These are phyloP conservation scores for Coffea canephora DNA, from an alignment of 257 asterid species.

Conservation along the genomic window DNA sequence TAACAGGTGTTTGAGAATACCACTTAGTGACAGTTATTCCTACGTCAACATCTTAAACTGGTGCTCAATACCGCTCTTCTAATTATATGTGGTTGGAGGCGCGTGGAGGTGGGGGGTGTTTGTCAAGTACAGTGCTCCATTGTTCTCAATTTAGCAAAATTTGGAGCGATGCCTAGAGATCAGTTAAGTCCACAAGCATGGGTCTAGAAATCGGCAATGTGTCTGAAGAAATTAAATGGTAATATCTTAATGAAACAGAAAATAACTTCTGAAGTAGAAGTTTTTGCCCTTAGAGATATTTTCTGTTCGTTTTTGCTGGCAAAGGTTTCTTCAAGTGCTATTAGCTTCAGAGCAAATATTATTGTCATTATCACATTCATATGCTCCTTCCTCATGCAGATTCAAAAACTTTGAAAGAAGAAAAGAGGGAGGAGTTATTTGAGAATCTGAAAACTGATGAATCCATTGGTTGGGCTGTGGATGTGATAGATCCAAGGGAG, in stretches of 20 bases:
- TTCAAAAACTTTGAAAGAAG: conserved; percentile 91
- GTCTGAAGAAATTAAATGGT: neutral
- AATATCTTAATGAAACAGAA: too few species aligned
- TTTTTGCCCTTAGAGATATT: neutral
- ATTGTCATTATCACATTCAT: neutral
- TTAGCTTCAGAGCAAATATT: neutral
- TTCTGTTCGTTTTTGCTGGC: neutral
- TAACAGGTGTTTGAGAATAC: too few species aligned
- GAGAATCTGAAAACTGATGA: conserved; percentile 75
- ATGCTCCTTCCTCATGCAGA: conserved; percentile 39
- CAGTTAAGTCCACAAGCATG: neutral
- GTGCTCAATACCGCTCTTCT: too few species aligned
- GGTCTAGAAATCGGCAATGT: neutral
- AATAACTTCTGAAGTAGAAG: neutral
- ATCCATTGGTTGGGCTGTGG: conserved; percentile 93
- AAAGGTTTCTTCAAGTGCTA: too few species aligned
- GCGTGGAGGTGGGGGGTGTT: too few species aligned
- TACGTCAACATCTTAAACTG: too few species aligned
- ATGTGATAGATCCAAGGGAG: conserved; percentile 90
- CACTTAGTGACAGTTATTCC: too few species aligned
- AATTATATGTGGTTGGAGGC: too few species aligned
- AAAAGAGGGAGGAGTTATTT: conserved; percentile 92
- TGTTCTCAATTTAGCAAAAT: neutral
- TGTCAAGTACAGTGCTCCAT: too few species aligned
- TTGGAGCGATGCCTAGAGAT: neutral